A percentile compares a stretch with the other conserved stretches of the same genome.
Evolutionary conservation across 257 asterid species (phyloP).

Genomic region (Oldenlandia corymbosa): DNA sequence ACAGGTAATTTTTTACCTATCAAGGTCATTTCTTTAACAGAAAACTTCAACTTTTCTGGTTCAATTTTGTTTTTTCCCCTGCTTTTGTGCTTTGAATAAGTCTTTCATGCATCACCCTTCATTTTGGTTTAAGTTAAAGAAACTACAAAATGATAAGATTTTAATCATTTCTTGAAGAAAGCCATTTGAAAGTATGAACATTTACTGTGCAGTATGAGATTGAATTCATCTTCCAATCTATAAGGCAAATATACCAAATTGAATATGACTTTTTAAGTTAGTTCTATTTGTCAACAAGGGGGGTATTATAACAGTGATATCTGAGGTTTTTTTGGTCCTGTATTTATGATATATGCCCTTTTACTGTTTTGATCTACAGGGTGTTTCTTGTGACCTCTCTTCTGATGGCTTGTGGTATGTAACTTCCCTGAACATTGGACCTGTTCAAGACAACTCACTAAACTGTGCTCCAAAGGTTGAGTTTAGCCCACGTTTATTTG

Average conservation of each 20-base stretch:
- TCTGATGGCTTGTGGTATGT: conserved; percentile 84
- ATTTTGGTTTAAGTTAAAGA: not conserved
- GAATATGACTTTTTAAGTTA: not conserved
- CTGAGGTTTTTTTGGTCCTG: not conserved
- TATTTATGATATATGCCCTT: conserved; percentile 1
- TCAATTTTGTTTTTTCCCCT: not conserved
- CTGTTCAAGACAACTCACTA: conserved; percentile 86
- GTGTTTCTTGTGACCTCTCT: conserved; percentile 74
- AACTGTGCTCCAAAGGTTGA: conserved; percentile 51
- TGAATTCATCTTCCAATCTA: too few relatives aligned
- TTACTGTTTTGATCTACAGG: conserved; percentile 41
- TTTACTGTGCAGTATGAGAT: not conserved
- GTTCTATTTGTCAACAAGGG: not conserved
- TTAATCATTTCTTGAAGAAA: not conserved
- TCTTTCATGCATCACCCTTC: not conserved
- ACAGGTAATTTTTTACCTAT: conserved; percentile 40
- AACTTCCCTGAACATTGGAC: conserved; percentile 71
- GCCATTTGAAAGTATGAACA: not conserved
- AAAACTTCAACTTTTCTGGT: not conserved
- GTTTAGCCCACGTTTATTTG: conserved; percentile 48
- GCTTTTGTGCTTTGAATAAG: not conserved
- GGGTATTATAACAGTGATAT: not conserved
- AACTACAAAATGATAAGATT: conserved; percentile 6
- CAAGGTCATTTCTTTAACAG: not conserved
- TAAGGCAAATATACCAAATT: too few relatives aligned